These are phyloP conservation scores for Plantago elongata DNA, from an alignment of 257 asterid species.

Conservation along the genomic window DNA sequence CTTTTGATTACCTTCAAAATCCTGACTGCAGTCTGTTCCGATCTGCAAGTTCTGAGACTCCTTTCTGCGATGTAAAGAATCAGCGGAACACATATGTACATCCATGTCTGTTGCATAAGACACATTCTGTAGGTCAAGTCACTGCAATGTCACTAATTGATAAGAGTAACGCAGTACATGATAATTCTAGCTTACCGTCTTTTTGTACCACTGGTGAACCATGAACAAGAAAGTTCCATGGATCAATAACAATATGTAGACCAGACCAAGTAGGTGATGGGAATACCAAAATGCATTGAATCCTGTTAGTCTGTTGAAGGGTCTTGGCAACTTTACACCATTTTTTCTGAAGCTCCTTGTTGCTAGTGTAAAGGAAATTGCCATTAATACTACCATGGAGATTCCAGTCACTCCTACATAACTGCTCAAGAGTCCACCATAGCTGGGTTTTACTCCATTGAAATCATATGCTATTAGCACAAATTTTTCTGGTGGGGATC, in stretches of 20 bases:
- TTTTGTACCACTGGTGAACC: constrained; percentile 70
- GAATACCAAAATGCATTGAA: constrained; percentile 97
- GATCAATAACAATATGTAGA: constrained; percentile 57
- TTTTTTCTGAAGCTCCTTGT: constrained; percentile 58
- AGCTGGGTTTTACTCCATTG: constrained; percentile 51
- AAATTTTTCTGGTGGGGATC: constrained; percentile 58
- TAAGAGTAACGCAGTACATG: not conserved
- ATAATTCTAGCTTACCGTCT: constrained; percentile 47
- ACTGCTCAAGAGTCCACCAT: constrained; percentile 35
- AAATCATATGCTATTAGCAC: constrained; percentile 62
- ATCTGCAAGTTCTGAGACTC: constrained; percentile 70
- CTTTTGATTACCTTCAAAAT: constrained; percentile 60
- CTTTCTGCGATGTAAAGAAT: constrained; percentile 74
- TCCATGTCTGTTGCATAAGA: constrained; percentile 66
- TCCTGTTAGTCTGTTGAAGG: constrained; percentile 67
- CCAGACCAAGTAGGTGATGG: constrained; percentile 83
- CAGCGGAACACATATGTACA: constrained; percentile 73
- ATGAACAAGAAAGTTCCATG: constrained; percentile 72
- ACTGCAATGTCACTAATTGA: not conserved
- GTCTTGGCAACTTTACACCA: constrained; percentile 61
- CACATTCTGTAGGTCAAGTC: not conserved
- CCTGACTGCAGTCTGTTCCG: constrained; percentile 69
- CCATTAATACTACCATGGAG: constrained; percentile 60
- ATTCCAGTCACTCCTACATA: constrained; percentile 62
- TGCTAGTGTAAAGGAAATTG: constrained; percentile 64